Base-by-base conservation (phyloP, 75 land plant species). In the Sequoia sempervirens region DNA sequence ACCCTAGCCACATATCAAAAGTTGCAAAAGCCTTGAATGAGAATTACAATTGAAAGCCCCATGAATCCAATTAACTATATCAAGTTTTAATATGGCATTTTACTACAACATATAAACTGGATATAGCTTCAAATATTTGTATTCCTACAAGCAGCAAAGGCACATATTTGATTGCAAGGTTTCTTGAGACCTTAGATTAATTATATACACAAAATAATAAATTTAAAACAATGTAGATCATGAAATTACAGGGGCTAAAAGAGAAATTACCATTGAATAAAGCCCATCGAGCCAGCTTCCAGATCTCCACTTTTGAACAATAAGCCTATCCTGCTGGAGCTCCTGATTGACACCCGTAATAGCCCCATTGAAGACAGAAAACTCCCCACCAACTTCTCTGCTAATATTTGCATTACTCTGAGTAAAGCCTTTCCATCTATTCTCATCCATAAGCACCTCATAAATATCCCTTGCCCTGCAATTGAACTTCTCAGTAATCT, bases 401-500 rank as follows among this genome's bases (percentile, higher is more conserved):
- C 98, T 94, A 40, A 97, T 95, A 86, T 83, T 91, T 1, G 99
- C 99, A 87, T 90, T 94, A 83, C 99, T 97, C 91, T 94, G 96
- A 3, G 99, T 95, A 82, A 97, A 97, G 0, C 98, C 99, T 83
- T 93, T 97, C 99, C 99, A 97, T 73, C 99, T 79, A 83, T 90
- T 95, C 84, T 97, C 99, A 82, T 95, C 98, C 90, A 97, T 90
- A 86, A 97, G 75, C 2, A 91, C 91, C 82, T 93, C 92, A 84
- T 88, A 97, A 53, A 97, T 8, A 88, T 95, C 91, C 70, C 38
- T 83, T 11, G 99, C 91, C 64, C 98, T 81, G 73, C 99, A 97
- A 81, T 91, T 90, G 83, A 97, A 95, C 90, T 81, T 95, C 93
- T 97, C 99, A 6, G 88, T 88, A 82, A 97, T n/a, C 3, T 76